phyloP scores from a whole-genome alignment of 2,329 filamentous ascomycete species.

The Aspergillus neoniger region DNA sequence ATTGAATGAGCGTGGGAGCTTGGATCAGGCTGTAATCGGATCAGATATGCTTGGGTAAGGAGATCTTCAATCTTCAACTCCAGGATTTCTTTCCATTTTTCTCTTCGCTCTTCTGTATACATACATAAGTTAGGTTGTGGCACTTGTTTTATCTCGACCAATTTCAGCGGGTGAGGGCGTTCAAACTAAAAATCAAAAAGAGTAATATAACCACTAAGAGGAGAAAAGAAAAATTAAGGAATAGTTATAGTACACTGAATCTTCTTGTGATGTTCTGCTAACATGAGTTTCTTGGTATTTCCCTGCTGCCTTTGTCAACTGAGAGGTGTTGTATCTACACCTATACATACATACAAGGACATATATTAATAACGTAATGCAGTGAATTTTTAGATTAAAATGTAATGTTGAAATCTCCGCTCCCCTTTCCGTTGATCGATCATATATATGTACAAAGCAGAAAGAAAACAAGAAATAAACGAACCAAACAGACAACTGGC shows the following conservation, averaged over 20 bases:
- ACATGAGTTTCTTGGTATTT: too few relatives aligned
- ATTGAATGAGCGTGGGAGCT: conserved; percentile 9
- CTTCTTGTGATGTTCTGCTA: too few relatives aligned
- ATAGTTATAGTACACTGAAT: too few relatives aligned
- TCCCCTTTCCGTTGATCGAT: background rate
- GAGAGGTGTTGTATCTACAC: too few relatives aligned
- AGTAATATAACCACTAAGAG: background rate
- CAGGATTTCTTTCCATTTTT: background rate
- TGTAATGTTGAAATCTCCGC: background rate
- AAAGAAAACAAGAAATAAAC: background rate
- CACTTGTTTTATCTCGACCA: background rate
- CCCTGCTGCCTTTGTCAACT: too few relatives aligned
- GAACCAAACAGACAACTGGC: background rate
- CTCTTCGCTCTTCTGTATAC: conserved; percentile 6
- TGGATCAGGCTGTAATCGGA: background rate
- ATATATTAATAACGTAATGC: background rate
- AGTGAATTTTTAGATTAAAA: background rate
- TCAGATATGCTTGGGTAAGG: background rate
- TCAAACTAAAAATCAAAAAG: background rate
- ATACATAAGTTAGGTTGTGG: conserved; percentile 1
- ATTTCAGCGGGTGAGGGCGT: conserved; percentile 2
- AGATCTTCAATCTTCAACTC: too few relatives aligned
- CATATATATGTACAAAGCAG: conserved; percentile 15
- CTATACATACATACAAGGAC: background rate
- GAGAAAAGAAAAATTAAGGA: background rate